Evolutionary conservation across 2,329 filamentous ascomycete species (phyloP).

Genomic region (Pseudogymnoascus sp.): DNA sequence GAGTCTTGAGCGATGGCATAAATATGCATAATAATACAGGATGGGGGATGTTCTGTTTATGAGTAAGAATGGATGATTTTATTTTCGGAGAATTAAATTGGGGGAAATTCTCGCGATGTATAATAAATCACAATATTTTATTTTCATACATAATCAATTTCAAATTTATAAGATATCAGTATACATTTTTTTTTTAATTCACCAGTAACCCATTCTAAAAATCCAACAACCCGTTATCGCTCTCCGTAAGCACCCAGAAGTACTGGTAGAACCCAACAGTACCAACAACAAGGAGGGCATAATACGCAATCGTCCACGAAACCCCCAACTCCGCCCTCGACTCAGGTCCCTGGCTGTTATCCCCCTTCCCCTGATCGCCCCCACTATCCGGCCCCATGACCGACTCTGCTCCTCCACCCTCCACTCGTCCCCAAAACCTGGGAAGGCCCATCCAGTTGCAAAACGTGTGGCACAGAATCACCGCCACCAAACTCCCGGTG

Average conservation of each 20-base stretch:
- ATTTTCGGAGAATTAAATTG: not conserved
- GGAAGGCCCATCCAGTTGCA: slow-evolving; percentile 92
- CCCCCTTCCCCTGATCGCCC: slow-evolving; percentile 33
- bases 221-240: slow-evolving; percentile 40
- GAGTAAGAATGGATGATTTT: not conserved
- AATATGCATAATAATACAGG: not conserved
- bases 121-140: not conserved
- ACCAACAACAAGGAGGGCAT: slow-evolving; percentile 65
- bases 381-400: slow-evolving; percentile 22
- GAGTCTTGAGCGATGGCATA: not conserved
- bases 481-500: slow-evolving; percentile 71
- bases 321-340: slow-evolving; percentile 31
- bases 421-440: slow-evolving; percentile 72
- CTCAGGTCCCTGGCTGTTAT: slow-evolving; percentile 27
- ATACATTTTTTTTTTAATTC: not conserved
- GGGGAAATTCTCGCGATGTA: not conserved
- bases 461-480: slow-evolving; percentile 72
- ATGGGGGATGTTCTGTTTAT: not conserved
- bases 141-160: not conserved
- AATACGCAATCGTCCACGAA: slow-evolving; percentile 72
- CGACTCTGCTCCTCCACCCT: slow-evolving; percentile 33
- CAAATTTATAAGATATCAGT: not conserved
- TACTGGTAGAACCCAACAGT: slow-evolving; percentile 62
- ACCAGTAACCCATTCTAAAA: slow-evolving; percentile 15
- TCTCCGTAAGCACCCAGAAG: slow-evolving; percentile 67